A percentile compares a stretch with the other conserved stretches of the same genome.
phyloP scores from a whole-genome alignment of 2,329 filamentous ascomycete genomes.

The Colletotrichum lini region DNA sequence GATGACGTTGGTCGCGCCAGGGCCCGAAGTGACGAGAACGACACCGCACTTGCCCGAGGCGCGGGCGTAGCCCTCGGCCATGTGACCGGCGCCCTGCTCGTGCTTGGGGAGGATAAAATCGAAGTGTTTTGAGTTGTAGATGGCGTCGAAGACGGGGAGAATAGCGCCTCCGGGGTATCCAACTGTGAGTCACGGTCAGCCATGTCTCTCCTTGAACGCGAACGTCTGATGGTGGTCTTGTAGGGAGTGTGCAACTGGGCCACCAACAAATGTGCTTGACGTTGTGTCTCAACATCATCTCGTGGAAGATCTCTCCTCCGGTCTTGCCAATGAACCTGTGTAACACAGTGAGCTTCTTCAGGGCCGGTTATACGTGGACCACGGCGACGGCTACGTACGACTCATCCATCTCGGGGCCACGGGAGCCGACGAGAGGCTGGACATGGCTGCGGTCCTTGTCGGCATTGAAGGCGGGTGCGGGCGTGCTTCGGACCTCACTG shows the following conservation, averaged over 20 bases:
- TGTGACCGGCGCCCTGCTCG: conserved; percentile 98
- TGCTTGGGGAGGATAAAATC: conserved; percentile 96
- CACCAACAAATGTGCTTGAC: conserved; percentile 95
- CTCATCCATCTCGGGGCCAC: conserved; percentile 79
- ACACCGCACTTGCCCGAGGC: conserved; percentile 95
- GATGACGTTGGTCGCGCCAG: conserved; percentile 95
- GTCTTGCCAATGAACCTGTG: conserved; percentile 90
- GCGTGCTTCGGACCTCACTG: conserved; percentile 71
- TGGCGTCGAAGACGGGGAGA: conserved; percentile 97
- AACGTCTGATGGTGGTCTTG: background rate
- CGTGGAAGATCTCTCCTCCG: conserved; percentile 97
- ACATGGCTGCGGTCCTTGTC: conserved; percentile 71
- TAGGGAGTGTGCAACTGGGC: conserved; percentile 18
- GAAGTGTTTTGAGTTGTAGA: conserved; percentile 98
- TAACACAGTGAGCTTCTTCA: conserved; percentile 26
- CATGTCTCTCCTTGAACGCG: background rate
- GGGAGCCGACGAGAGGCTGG: conserved; percentile 75
- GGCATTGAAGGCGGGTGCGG: conserved; percentile 74
- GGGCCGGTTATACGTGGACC: conserved; percentile 22
- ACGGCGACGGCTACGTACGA: conserved; percentile 70
- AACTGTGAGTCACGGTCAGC: conserved; percentile 61
- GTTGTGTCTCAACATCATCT: conserved; percentile 95
- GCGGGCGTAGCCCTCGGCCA: conserved; percentile 97
- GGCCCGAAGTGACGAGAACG: conserved; percentile 95
- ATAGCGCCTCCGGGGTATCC: conserved; percentile 97